Evolutionary conservation across 768 basidiomycete genomes (phyloP).

Genomic region (Boletellus ananiceps): DNA sequence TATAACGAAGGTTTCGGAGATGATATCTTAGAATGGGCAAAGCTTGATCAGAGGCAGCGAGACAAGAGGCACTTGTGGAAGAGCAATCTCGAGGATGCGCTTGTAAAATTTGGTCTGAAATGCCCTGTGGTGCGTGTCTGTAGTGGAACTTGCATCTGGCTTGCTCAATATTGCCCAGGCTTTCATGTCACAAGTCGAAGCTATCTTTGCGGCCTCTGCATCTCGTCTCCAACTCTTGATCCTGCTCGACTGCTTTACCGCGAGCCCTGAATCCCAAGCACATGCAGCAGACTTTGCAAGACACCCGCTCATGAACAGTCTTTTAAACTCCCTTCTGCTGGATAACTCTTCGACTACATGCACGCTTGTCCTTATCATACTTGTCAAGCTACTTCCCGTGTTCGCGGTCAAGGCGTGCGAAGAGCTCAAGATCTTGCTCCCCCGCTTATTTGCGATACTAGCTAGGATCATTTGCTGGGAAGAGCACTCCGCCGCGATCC

Average conservation of each 20-base stretch:
- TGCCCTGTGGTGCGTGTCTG: slow-evolving; percentile 54
- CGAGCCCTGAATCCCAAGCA: slow-evolving; percentile 47
- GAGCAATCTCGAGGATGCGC: slow-evolving; percentile 68
- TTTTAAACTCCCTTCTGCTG: slow-evolving; percentile 65
- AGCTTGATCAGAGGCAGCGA: slow-evolving; percentile 57
- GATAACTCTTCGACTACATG: slow-evolving; percentile 74
- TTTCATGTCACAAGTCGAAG: slow-evolving; percentile 62
- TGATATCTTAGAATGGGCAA: slow-evolving; percentile 73
- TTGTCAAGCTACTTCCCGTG: slow-evolving; percentile 71
- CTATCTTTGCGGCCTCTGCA: slow-evolving; percentile 54
- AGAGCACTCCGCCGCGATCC: slow-evolving; percentile 38
- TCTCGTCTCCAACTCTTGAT: slow-evolving; percentile 67
- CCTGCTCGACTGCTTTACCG: slow-evolving; percentile 60
- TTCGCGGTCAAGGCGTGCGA: slow-evolving; percentile 61
- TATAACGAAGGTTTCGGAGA: slow-evolving; percentile 69
- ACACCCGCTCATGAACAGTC: slow-evolving; percentile 59
- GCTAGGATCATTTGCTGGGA: slow-evolving; percentile 77
- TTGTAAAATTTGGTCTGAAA: slow-evolving; percentile 60
- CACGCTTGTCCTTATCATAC: slow-evolving; percentile 54
- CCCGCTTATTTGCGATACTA: slow-evolving; percentile 61
- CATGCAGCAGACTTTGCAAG: slow-evolving; percentile 48
- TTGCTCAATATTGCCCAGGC: slow-evolving; percentile 42
- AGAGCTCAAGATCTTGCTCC: slow-evolving; percentile 55
- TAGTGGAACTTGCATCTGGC: slow-evolving; percentile 6
- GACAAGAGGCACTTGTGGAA: slow-evolving; percentile 67